phyloP scores from a whole-genome alignment of 2,329 filamentous ascomycete species.

The Colletotrichum salicis region DNA sequence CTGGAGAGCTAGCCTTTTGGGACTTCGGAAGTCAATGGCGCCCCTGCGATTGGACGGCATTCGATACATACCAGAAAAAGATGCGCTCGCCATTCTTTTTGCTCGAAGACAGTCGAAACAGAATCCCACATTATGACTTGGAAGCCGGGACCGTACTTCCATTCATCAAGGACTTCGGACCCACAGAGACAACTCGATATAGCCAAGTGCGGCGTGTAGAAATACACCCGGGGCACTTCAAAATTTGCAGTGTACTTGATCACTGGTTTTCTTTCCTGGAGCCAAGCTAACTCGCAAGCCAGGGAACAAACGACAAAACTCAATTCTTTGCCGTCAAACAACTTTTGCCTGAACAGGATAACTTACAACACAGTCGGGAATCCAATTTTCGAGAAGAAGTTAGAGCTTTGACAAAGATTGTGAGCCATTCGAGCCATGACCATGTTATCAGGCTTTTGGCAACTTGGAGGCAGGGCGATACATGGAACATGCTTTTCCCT shows the following conservation, averaged over 20 bases:
- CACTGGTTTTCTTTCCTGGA: neutral
- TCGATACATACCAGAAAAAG: neutral
- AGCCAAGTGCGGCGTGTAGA: neutral
- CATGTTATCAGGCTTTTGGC: conserved; percentile 32
- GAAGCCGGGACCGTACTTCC: neutral
- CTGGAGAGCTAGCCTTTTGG: neutral
- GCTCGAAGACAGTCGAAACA: neutral
- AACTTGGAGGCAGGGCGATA: conserved; percentile 26
- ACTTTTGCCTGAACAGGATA: neutral
- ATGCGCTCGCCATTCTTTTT: conserved; percentile 8
- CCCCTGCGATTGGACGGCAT: neutral
- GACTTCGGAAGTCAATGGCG: neutral
- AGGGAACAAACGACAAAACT: neutral
- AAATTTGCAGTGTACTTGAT: neutral
- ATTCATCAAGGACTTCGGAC: neutral
- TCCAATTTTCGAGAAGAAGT: neutral
- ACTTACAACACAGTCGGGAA: neutral
- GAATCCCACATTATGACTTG: neutral
- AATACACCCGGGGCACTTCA: conserved; percentile 2
- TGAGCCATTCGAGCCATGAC: neutral
- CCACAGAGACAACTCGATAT: neutral
- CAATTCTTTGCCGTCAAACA: neutral
- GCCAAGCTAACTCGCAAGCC: neutral
- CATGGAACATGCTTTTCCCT: conserved; percentile 35
- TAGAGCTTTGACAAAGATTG: neutral